Conservation (phyloP, 306 rosid genomes). For the Dryas alaskensis region DNA sequence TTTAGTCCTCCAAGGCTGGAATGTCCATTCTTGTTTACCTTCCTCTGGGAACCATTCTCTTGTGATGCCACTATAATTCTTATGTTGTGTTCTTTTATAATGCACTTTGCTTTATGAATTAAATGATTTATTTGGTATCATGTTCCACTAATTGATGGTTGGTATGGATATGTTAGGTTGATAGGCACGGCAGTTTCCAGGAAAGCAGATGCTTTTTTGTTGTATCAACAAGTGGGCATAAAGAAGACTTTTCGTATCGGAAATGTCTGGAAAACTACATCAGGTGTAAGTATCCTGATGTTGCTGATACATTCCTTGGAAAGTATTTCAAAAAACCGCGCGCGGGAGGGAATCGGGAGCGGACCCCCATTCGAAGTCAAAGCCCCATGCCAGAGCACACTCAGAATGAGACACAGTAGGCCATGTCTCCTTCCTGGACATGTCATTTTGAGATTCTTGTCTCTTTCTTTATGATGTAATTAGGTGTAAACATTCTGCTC, state of each 20-base stretch:
- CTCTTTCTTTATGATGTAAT: slow-evolving; percentile 5
- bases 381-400: slow-evolving; percentile 32
- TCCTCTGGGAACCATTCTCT: neutral
- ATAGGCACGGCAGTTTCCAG: slow-evolving; percentile 58
- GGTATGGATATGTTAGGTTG: slow-evolving; percentile 49
- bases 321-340: slow-evolving; percentile 62
- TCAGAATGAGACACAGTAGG: slow-evolving; percentile 21
- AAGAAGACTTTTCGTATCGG: slow-evolving; percentile 71
- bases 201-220: slow-evolving; percentile 79
- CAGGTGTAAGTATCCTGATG: slow-evolving; percentile 54
- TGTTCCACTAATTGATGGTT: neutral
- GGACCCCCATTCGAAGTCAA: slow-evolving; percentile 17
- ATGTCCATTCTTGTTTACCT: neutral
- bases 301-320: slow-evolving; percentile 53
- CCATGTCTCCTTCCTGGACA: neutral
- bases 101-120: neutral
- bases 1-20: neutral
- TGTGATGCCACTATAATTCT: neutral
- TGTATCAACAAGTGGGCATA: slow-evolving; percentile 62
- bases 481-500: slow-evolving; percentile 6
- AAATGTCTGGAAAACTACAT: slow-evolving; percentile 65
- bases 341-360: slow-evolving; percentile 36
- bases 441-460: neutral
- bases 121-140: neutral
- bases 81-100: neutral